Evolutionary conservation across 2,329 filamentous ascomycete genomes (phyloP).

Genomic region (Botrytis galanthina): DNA sequence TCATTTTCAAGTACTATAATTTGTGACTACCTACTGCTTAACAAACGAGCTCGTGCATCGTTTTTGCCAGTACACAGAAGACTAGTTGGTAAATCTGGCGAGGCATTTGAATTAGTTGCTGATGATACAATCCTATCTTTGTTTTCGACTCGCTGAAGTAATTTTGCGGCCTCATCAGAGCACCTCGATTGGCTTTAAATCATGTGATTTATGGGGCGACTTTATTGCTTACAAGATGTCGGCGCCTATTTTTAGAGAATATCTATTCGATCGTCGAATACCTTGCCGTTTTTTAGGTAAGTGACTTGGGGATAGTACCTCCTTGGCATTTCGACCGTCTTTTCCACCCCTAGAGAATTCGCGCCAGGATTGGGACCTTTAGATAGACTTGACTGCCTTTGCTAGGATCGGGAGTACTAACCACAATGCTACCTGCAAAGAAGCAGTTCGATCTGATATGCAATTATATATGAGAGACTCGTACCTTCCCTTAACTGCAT

Average conservation of each 20-base stretch:
- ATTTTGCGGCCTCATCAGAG: background rate
- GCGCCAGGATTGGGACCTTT: slow-evolving; percentile 18
- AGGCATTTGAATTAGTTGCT: background rate
- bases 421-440: background rate
- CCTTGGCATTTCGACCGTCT: slow-evolving; percentile 8
- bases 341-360: background rate
- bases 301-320: background rate
- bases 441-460: background rate
- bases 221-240: background rate
- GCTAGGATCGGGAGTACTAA: background rate
- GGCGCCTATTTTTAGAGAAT: slow-evolving; percentile 1
- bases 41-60: background rate
- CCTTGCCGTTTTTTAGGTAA: slow-evolving; percentile 8
- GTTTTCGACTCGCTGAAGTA: background rate
- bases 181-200: slow-evolving; percentile 4
- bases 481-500: background rate
- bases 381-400: slow-evolving; percentile 16
- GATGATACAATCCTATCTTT: slow-evolving; percentile 5
- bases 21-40: background rate
- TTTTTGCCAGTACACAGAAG: background rate
- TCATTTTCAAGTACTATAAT: background rate
- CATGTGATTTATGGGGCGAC: slow-evolving; percentile 4
- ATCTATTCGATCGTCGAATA: background rate
- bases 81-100: background rate
- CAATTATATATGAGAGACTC: slow-evolving; percentile 8